Conservation (phyloP, 768 basidiomycete species). For the Lepiota brunneoincarnata region DNA sequence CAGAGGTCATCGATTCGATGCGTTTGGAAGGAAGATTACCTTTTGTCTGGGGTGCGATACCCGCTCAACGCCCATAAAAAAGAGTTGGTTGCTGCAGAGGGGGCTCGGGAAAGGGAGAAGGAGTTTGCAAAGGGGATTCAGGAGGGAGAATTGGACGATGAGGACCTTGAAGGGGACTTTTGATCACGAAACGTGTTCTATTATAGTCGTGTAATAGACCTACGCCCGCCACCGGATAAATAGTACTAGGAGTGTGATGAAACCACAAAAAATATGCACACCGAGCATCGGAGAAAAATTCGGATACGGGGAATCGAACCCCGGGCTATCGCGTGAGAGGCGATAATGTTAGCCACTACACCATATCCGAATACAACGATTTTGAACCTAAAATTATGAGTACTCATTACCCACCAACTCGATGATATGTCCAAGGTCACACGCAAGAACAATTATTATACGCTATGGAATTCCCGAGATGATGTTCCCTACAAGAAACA, state of each 20-base stretch:
- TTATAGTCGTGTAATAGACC: background rate
- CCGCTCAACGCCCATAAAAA: slow-evolving; percentile 95
- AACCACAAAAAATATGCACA: no score
- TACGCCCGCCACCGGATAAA: no score
- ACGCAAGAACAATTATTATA: no score
- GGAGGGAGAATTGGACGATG: slow-evolving; percentile 85
- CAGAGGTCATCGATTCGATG: slow-evolving; percentile 88
- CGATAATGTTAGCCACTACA: slow-evolving; percentile 20
- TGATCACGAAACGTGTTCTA: slow-evolving; percentile 15
- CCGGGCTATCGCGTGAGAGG: slow-evolving; percentile 13
- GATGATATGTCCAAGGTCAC: no score
- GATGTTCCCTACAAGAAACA: no score
- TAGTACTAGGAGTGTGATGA: no score
- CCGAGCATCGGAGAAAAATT: no score
- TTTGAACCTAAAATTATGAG: no score
- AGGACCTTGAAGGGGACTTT: slow-evolving; percentile 59
- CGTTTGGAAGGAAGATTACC: slow-evolving; percentile 81
- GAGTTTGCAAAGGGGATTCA: slow-evolving; percentile 92
- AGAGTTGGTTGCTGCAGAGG: slow-evolving; percentile 90
- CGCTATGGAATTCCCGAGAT: no score
- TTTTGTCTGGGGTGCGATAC: slow-evolving; percentile 98
- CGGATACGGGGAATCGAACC: no score
- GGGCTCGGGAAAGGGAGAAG: slow-evolving; percentile 89
- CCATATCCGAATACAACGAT: slow-evolving; percentile 20
- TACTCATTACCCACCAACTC: no score